A percentile compares a stretch with the other conserved stretches of the same genome.
phyloP scores from a whole-genome alignment of 768 basidiomycete genomes.

The Hypholoma fasciculare region DNA sequence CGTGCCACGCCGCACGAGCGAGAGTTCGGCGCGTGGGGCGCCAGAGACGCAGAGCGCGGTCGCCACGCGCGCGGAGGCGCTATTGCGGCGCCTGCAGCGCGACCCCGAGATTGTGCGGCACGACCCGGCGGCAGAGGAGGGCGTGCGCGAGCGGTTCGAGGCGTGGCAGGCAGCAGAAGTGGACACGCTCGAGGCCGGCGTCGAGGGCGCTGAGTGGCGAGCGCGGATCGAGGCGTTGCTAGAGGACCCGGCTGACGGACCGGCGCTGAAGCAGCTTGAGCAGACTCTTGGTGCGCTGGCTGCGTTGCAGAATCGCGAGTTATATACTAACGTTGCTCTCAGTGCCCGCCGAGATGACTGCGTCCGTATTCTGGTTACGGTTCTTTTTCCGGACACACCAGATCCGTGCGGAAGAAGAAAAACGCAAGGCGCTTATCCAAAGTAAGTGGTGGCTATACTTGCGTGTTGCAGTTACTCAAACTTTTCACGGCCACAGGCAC shows the following conservation, averaged over 20 bases:
- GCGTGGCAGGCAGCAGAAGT: slow-evolving; percentile 58
- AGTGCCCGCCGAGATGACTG: slow-evolving; percentile 71
- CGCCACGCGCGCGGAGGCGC: slow-evolving; percentile 73
- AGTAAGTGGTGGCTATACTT: slow-evolving; percentile 39
- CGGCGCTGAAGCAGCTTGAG: slow-evolving; percentile 49
- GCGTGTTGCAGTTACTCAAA: neutral
- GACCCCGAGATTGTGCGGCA: slow-evolving; percentile 75
- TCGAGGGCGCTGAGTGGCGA: slow-evolving; percentile 59
- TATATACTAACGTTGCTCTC: slow-evolving; percentile 1
- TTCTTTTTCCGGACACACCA: slow-evolving; percentile 90
- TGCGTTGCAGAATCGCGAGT: slow-evolving; percentile 1
- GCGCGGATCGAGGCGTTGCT: slow-evolving; percentile 47
- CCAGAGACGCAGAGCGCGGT: slow-evolving; percentile 52
- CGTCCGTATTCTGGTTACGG: slow-evolving; percentile 78
- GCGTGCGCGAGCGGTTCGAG: slow-evolving; percentile 51
- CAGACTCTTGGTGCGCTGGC: slow-evolving; percentile 56
- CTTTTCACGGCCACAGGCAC: slow-evolving; percentile 39
- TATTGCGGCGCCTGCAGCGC: slow-evolving; percentile 70
- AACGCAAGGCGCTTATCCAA: slow-evolving; percentile 74
- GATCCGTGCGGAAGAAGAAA: slow-evolving; percentile 75
- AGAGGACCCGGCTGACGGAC: slow-evolving; percentile 51
- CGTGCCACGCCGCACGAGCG: neutral
- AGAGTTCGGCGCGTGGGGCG: slow-evolving; percentile 26
- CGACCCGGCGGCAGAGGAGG: slow-evolving; percentile 70
- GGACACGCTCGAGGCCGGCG: slow-evolving; percentile 53